Percentiles rank a stretch among this genome's conserved stretches.
Conservation (phyloP, 2,329 filamentous ascomycete species). For the Penicillium sp. region DNA sequence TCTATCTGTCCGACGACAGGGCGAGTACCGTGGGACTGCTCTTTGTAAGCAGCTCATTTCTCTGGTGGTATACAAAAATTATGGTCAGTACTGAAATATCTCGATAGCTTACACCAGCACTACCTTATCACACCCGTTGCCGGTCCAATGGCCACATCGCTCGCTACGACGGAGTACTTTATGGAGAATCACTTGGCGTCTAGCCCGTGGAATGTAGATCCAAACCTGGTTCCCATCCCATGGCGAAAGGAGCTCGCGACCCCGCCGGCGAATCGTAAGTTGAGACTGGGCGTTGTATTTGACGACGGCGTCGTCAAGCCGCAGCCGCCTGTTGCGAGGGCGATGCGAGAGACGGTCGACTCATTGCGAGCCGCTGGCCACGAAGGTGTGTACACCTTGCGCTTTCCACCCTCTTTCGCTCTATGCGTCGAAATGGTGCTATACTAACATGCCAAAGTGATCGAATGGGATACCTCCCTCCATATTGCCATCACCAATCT, state of each 20-base stretch:
- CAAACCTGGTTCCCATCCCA: conserved; percentile 38
- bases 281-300: conserved; percentile 60
- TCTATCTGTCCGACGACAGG: conserved; percentile 38
- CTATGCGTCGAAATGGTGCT: background rate
- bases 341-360: conserved; percentile 49
- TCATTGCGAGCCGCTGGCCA: conserved; percentile 57
- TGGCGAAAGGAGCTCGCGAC: conserved; percentile 25
- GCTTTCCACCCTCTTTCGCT: background rate
- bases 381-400: conserved; percentile 34
- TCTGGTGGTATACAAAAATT: background rate
- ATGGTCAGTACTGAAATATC: conserved; percentile 12
- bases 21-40: conserved; percentile 29
- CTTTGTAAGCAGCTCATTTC: conserved; percentile 9
- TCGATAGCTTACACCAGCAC: conserved; percentile 43
- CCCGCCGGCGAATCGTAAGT: conserved; percentile 38
- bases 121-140: conserved; percentile 30
- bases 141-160: conserved; percentile 26
- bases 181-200: conserved; percentile 25
- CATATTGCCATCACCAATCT: conserved; percentile 25
- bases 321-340: conserved; percentile 58
- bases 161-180: conserved; percentile 28
- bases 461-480: conserved; percentile 32
- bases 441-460: conserved; percentile 14
- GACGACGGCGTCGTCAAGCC: conserved; percentile 59
- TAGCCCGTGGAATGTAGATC: conserved; percentile 35